Conservation (phyloP, 2,329 filamentous ascomycete species). For the Ustulina deusta region DNA sequence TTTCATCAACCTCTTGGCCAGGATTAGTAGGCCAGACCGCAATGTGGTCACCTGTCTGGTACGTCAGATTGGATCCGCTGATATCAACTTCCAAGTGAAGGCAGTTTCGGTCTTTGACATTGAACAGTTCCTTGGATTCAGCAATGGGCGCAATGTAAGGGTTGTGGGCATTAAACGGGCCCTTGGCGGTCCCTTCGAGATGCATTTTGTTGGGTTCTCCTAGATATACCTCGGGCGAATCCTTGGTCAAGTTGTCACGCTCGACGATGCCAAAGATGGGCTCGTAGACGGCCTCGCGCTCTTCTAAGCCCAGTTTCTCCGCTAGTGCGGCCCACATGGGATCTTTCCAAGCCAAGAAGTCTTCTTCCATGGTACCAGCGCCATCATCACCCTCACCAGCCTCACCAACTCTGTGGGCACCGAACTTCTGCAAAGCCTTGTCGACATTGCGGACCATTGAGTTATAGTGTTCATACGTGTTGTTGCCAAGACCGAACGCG, state of each 20-base stretch:
- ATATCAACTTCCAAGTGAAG: slow-evolving; percentile 96
- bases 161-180: slow-evolving; percentile 96
- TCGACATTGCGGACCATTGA: slow-evolving; percentile 95
- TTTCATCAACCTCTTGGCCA: slow-evolving; percentile 90
- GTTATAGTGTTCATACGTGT: slow-evolving; percentile 99
- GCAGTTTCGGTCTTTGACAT: slow-evolving; percentile 90
- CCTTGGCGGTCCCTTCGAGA: slow-evolving; percentile 83
- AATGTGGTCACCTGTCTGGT: slow-evolving; percentile 97
- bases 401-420: slow-evolving; percentile 84
- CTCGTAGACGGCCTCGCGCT: slow-evolving; percentile 96
- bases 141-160: slow-evolving; percentile 94
- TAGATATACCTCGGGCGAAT: slow-evolving; percentile 87
- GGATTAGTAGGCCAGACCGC: slow-evolving; percentile 97
- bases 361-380: slow-evolving; percentile 99
- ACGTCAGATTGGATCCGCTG: slow-evolving; percentile 86
- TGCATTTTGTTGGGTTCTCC: slow-evolving; percentile 98
- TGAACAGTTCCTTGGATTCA: slow-evolving; percentile 92
- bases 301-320: slow-evolving; percentile 87
- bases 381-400: slow-evolving; percentile 98
- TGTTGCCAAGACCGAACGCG: slow-evolving; percentile 96
- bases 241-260: slow-evolving; percentile 76
- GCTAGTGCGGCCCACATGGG: slow-evolving; percentile 94
- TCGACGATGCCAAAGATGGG: slow-evolving; percentile 88
- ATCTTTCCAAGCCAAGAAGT: slow-evolving; percentile 99
- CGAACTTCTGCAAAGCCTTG: slow-evolving; percentile 82